phyloP scores from a whole-genome alignment of 2,329 filamentous ascomycete genomes.

The Fusarium sublunatum region DNA sequence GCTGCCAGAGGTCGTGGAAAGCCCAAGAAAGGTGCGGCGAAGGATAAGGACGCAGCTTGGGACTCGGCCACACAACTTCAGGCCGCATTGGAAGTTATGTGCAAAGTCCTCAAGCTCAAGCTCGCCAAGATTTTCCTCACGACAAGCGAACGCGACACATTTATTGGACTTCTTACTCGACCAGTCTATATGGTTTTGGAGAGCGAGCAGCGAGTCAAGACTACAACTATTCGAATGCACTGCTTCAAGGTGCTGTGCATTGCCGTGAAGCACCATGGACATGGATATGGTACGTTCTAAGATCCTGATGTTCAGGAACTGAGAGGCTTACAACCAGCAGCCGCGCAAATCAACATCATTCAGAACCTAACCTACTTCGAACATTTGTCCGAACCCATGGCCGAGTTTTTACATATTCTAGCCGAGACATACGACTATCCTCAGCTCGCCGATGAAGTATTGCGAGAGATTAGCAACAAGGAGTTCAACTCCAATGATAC shows the following conservation, averaged over 20 bases:
- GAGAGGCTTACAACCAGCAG: conserved; percentile 59
- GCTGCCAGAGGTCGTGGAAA: conserved; percentile 79
- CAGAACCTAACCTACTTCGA: conserved; percentile 99
- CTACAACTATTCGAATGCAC: conserved; percentile 90
- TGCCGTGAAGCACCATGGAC: conserved; percentile 96
- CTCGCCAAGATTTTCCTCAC: conserved; percentile 93
- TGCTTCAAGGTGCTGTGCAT: conserved; percentile 97
- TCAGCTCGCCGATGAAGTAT: conserved; percentile 91
- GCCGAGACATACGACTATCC: conserved; percentile 98
- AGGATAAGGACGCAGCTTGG: conserved; percentile 88
- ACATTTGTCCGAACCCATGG: conserved; percentile 98
- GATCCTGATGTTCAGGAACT: not conserved
- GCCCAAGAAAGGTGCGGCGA: conserved; percentile 79
- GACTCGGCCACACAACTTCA: conserved; percentile 91
- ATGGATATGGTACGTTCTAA: conserved; percentile 79
- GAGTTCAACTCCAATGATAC: conserved; percentile 98
- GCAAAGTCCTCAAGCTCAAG: conserved; percentile 93
- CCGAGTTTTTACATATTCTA: conserved; percentile 95
- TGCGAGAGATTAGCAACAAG: conserved; percentile 95
- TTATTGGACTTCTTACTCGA: conserved; percentile 89
- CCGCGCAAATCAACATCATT: conserved; percentile 96
- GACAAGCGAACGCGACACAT: conserved; percentile 95
- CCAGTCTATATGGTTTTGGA: conserved; percentile 95
- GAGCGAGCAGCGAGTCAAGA: conserved; percentile 92
- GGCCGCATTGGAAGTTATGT: conserved; percentile 90